phyloP scores from a whole-genome alignment of 202 grass and related monocot genomes.

The Eragrostis tef region DNA sequence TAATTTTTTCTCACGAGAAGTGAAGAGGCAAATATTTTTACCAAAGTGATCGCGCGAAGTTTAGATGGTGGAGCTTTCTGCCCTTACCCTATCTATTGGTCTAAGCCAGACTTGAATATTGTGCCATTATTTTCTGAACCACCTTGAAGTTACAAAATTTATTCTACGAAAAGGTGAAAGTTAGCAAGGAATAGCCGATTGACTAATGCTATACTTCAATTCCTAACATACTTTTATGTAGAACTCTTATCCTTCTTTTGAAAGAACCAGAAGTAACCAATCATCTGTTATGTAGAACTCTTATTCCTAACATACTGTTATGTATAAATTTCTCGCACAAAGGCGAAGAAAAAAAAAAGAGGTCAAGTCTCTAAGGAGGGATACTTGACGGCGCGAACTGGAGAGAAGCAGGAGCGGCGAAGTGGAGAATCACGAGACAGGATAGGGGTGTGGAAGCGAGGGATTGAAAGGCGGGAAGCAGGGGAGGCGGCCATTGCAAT shows the following conservation, averaged over 20 bases:
- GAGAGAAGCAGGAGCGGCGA: slow-evolving; percentile 38
- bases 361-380: not conserved
- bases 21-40: not conserved
- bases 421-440: not conserved
- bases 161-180: not conserved
- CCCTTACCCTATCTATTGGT: not conserved
- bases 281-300: too few species aligned
- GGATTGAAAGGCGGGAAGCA: slow-evolving; percentile 45
- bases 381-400: slow-evolving; percentile 55
- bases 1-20: not conserved
- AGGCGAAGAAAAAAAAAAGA: not conserved
- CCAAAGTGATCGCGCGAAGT: not conserved
- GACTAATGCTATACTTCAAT: not conserved
- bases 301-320: too few species aligned
- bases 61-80: too few species aligned
- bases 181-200: not conserved
- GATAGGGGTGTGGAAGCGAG: not conserved
- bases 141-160: not conserved
- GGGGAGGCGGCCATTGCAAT: slow-evolving; percentile 49
- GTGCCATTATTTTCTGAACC: not conserved
- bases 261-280: not conserved
- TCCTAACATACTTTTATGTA: not conserved
- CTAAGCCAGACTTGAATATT: not conserved
- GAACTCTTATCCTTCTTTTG: not conserved
- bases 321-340: not conserved